Conservation (phyloP, 352 stramenopile genomes). For the Aphanomyces invadans region DNA sequence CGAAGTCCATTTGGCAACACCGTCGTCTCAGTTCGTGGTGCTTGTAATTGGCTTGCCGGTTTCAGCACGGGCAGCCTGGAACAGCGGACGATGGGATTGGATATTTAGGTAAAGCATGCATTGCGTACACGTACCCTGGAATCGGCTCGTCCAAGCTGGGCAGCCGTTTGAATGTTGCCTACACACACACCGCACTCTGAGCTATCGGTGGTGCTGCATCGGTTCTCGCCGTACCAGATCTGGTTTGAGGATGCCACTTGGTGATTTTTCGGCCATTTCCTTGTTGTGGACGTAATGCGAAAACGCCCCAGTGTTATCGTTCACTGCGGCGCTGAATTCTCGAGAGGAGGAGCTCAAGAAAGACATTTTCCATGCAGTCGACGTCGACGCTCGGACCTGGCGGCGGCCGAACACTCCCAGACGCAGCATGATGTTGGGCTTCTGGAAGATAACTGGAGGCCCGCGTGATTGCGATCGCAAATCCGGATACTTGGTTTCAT, state of each 20-base stretch:
- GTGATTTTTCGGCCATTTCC: neutral
- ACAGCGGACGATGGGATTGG: neutral
- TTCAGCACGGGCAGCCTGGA: constrained; percentile 69
- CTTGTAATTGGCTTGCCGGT: constrained; percentile 67
- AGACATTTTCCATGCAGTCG: neutral
- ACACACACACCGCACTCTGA: too few relatives aligned
- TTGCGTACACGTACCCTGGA: neutral
- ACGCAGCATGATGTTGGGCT: constrained; percentile 2
- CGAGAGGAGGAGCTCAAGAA: neutral
- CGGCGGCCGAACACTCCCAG: neutral
- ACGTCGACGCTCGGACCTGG: neutral
- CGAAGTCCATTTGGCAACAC: constrained; percentile 90
- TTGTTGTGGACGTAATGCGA: constrained; percentile 22
- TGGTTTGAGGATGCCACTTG: constrained; percentile 19
- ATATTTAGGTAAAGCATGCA: neutral
- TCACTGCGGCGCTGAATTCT: neutral
- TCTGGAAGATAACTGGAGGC: constrained; percentile 5
- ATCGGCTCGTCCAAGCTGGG: constrained; percentile 22
- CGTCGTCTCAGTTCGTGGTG: constrained; percentile 88
- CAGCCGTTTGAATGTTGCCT: constrained; percentile 12
- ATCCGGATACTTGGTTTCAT: neutral
- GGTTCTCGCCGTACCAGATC: constrained; percentile 10
- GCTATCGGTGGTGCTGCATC: neutral
- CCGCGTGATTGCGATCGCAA: neutral
- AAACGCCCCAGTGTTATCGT: neutral